phyloP scores from a whole-genome alignment of 108 stramenopile species.

The Mediolabrus comicus region DNA sequence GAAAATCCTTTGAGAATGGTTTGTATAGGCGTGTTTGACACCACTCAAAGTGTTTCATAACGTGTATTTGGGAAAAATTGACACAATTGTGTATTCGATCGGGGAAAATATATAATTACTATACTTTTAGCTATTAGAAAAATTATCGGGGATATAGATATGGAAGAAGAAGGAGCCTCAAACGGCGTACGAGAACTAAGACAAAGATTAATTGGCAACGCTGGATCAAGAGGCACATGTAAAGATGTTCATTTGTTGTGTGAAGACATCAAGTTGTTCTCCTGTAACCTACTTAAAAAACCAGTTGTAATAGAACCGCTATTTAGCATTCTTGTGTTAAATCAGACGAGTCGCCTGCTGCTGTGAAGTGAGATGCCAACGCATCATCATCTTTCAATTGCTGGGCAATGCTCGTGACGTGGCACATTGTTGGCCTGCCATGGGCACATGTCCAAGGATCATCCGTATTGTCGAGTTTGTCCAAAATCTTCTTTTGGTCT shows the following conservation, averaged over 20 bases:
- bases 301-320: not conserved
- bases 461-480: constrained; percentile 79
- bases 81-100: too few relatives aligned
- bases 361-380: constrained; percentile 16
- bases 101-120: not conserved
- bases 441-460: constrained; percentile 94
- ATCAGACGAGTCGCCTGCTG: not conserved
- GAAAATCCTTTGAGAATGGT: constrained; percentile 1
- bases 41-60: not conserved
- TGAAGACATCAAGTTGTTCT: not conserved
- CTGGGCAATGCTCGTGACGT: constrained; percentile 65
- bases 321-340: too few relatives aligned
- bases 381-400: constrained; percentile 55
- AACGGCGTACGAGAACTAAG: not conserved
- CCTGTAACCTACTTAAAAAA: constrained; percentile 2
- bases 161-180: not conserved
- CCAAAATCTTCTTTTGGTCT: constrained; percentile 84
- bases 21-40: constrained; percentile 10
- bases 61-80: not conserved
- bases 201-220: constrained; percentile 3
- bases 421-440: constrained; percentile 86
- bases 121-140: not conserved
- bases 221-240: not conserved
- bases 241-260: not conserved
- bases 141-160: not conserved